These are phyloP conservation scores for Serendipita vermifera DNA, from an alignment of 768 basidiomycete genomes.

Conservation along the genomic window DNA sequence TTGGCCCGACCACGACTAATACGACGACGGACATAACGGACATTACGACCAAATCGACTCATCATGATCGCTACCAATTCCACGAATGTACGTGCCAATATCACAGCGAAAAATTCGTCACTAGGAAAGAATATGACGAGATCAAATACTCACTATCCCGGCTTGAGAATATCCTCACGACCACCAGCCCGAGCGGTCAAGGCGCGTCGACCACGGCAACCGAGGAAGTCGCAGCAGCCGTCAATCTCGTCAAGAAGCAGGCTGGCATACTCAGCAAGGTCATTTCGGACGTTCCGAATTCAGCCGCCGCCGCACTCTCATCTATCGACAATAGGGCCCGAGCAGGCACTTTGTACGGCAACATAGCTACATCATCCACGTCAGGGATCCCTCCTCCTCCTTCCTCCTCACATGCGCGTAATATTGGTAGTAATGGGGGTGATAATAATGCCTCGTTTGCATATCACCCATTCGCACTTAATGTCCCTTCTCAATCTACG, in stretches of 20 bases:
- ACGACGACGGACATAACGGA: no score
- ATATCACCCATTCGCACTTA: background rate
- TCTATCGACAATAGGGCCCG: no score
- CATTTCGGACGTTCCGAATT: background rate
- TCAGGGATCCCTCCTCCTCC: no score
- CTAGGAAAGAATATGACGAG: conserved; percentile 62
- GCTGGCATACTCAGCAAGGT: background rate
- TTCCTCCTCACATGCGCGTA: no score
- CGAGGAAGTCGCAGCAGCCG: background rate
- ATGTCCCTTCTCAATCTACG: background rate
- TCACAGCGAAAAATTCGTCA: conserved; percentile 66
- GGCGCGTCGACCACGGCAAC: background rate
- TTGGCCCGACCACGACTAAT: no score
- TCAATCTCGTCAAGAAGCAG: background rate
- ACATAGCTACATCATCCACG: no score
- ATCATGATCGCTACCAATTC: no score
- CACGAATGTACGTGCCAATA: no score
- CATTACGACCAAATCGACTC: no score
- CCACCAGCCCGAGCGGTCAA: background rate
- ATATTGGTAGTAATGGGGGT: no score
- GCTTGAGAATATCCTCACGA: conserved; percentile 39
- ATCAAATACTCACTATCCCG: conserved; percentile 52
- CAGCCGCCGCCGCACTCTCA: no score
- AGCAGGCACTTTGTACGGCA: no score
- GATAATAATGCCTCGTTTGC: background rate